A percentile compares a stretch with the other conserved stretches of the same genome.
Evolutionary conservation across 2,329 filamentous ascomycete species (phyloP).

Genomic region (Penicillium sp.): DNA sequence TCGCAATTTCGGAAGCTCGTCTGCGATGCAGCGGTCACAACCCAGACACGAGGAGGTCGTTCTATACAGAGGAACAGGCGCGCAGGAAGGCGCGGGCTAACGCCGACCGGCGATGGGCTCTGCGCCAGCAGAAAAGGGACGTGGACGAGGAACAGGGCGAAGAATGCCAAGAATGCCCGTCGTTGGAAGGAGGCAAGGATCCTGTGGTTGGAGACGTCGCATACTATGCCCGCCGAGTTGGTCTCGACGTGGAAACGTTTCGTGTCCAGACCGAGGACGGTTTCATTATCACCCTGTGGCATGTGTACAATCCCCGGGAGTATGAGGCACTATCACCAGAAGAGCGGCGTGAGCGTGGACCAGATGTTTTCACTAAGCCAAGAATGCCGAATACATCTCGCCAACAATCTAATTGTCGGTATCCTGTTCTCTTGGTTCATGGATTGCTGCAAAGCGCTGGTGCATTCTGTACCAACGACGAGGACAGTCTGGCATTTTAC

Average conservation of each 20-base stretch:
- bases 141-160: conserved; percentile 40
- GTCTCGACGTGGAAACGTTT: conserved; percentile 79
- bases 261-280: conserved; percentile 91
- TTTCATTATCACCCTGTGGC: conserved; percentile 85
- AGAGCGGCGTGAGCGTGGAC: conserved; percentile 51
- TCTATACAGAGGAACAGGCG: conserved; percentile 69
- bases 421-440: conserved; percentile 83
- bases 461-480: conserved; percentile 86
- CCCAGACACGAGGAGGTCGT: conserved; percentile 62
- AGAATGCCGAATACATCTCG: conserved; percentile 29
- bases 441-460: conserved; percentile 85
- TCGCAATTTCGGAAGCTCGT: conserved; percentile 51
- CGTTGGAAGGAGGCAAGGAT: conserved; percentile 78
- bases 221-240: conserved; percentile 85
- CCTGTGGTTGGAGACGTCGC: conserved; percentile 73
- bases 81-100: conserved; percentile 58
- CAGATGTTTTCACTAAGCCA: conserved; percentile 61
- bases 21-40: conserved; percentile 59
- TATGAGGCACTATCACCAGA: conserved; percentile 57
- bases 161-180: conserved; percentile 67
- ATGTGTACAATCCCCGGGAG: conserved; percentile 80
- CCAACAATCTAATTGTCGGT: conserved; percentile 43
- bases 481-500: conserved; percentile 85
- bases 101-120: conserved; percentile 63
- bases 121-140: conserved; percentile 42